A percentile compares a stretch with the other conserved stretches of the same genome.
Conservation (phyloP, 805 yeast genomes). For the Ogataea wickerhamii region DNA sequence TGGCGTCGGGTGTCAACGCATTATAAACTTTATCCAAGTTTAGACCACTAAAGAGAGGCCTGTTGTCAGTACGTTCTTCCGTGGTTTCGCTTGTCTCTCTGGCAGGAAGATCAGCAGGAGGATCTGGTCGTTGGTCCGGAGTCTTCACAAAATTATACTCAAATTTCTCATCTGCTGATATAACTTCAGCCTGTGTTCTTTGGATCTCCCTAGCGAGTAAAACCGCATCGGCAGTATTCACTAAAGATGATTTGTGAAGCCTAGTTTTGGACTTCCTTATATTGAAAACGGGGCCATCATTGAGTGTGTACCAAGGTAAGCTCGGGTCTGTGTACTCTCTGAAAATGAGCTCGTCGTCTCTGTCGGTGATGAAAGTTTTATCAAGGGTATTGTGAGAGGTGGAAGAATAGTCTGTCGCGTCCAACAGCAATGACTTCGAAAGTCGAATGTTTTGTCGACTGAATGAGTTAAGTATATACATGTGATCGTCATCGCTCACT, state of each 20-base stretch:
- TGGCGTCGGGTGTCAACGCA: slow-evolving; percentile 7
- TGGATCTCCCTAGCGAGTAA: slow-evolving; percentile 19
- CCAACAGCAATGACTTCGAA: slow-evolving; percentile 27
- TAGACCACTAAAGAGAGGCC: background rate
- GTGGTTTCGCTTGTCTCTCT: background rate
- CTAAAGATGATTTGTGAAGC: slow-evolving; percentile 5
- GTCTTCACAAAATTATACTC: slow-evolving; percentile 27
- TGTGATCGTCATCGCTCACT: slow-evolving; percentile 21
- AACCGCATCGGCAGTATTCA: slow-evolving; percentile 11
- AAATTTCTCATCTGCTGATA: slow-evolving; percentile 24
- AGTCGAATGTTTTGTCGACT: slow-evolving; percentile 20
- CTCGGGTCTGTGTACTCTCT: slow-evolving; percentile 22
- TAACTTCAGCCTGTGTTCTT: slow-evolving; percentile 18
- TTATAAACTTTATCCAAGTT: slow-evolving; percentile 7
- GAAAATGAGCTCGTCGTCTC: slow-evolving; percentile 4
- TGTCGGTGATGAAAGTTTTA: slow-evolving; percentile 7
- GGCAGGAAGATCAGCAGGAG: background rate
- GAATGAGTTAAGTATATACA: slow-evolving; percentile 30
- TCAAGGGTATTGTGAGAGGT: slow-evolving; percentile 12
- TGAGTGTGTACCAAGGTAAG: slow-evolving; percentile 30
- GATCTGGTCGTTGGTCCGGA: background rate
- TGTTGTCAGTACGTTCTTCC: background rate
- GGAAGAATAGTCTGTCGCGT: slow-evolving; percentile 27
- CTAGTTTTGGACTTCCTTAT: slow-evolving; percentile 16
- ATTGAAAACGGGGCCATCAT: slow-evolving; percentile 21